These are phyloP conservation scores for Glycine soja DNA, from an alignment of 306 rosid genomes.

Conservation along the genomic window DNA sequence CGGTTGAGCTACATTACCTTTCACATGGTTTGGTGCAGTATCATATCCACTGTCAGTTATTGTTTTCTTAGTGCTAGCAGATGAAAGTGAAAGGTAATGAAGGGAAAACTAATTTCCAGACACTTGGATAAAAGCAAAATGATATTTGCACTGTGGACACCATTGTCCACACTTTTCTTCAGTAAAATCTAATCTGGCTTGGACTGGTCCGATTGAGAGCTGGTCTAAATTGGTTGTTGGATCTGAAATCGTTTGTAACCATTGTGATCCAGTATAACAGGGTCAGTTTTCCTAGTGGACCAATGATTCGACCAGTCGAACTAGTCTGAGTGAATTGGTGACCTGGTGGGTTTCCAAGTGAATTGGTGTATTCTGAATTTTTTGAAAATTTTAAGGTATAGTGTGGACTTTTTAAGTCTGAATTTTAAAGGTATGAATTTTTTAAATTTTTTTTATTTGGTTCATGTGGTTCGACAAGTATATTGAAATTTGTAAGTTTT, in stretches of 20 bases:
- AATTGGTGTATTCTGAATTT: background rate
- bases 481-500: background rate
- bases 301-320: background rate
- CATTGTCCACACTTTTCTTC: background rate
- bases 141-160: background rate
- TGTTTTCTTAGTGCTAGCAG: background rate
- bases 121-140: background rate
- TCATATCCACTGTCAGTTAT: background rate
- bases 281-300: too few species aligned
- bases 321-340: background rate
- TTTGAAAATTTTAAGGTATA: background rate
- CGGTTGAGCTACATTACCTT: conserved; percentile 12
- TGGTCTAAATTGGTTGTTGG: background rate
- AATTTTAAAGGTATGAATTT: background rate
- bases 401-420: background rate
- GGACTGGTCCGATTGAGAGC: background rate
- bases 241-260: background rate
- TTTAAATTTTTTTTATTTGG: background rate
- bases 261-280: background rate
- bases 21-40: conserved; percentile 15
- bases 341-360: background rate
- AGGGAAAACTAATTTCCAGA: conserved; percentile 20
- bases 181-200: background rate
- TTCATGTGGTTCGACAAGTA: background rate
- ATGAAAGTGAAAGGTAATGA: conserved; percentile 10